Evolutionary conservation across 2,329 filamentous ascomycete genomes (phyloP).

Genomic region (Penicillium hordei): DNA sequence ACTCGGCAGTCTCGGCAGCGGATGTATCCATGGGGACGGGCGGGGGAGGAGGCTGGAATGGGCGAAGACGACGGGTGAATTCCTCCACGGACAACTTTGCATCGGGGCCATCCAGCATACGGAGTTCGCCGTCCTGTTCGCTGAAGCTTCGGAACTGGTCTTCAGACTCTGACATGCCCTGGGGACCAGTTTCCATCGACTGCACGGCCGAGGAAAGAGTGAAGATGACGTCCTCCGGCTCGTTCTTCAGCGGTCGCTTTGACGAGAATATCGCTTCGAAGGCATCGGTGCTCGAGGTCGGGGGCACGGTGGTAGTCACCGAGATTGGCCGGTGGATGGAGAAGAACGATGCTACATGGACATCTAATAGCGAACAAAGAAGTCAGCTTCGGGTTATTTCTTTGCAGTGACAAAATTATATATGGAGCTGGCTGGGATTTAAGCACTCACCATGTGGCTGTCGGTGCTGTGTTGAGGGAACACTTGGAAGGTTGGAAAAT

Average conservation of each 20-base stretch:
- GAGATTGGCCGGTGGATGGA: constrained; percentile 93
- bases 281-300: constrained; percentile 66
- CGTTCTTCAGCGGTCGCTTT: constrained; percentile 48
- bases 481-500: constrained; percentile 48
- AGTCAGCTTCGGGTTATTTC: constrained; percentile 2
- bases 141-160: constrained; percentile 33
- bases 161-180: constrained; percentile 35
- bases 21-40: constrained; percentile 58
- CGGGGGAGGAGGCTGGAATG: constrained; percentile 81
- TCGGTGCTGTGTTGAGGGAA: constrained; percentile 50
- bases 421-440: neutral
- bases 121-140: constrained; percentile 40
- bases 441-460: constrained; percentile 47
- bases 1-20: constrained; percentile 32
- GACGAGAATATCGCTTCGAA: constrained; percentile 83
- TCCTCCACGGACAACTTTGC: constrained; percentile 67
- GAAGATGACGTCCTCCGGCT: constrained; percentile 61
- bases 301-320: constrained; percentile 76
- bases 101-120: constrained; percentile 55
- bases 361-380: constrained; percentile 56
- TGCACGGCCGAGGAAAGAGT: constrained; percentile 57
- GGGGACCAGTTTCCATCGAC: constrained; percentile 43
- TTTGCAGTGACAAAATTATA: neutral
- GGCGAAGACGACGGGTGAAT: constrained; percentile 69
- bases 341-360: constrained; percentile 90